phyloP scores from a whole-genome alignment of 495 filamentous ascomycete species.

The Apodospora peruviana region DNA sequence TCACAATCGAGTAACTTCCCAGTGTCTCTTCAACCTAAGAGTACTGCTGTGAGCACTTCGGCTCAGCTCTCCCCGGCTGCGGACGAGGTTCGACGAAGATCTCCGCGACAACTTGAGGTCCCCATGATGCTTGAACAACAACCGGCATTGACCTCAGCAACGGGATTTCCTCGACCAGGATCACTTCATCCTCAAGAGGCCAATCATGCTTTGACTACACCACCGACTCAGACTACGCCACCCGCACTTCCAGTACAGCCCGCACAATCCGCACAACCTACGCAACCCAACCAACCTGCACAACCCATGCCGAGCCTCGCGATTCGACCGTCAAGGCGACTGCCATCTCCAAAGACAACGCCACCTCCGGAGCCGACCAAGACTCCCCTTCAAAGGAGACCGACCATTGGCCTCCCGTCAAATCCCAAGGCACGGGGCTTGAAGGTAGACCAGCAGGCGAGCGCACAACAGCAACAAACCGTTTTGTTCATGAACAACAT shows the following conservation, averaged over 20 bases:
- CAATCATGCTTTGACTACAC: not conserved
- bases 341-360: conserved; percentile 24
- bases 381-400: conserved; percentile 39
- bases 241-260: not conserved
- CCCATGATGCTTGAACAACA: not conserved
- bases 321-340: conserved; percentile 31
- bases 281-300: not conserved
- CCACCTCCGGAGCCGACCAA: conserved; percentile 28
- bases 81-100: conserved; percentile 36
- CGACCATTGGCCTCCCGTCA: conserved; percentile 43
- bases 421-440: conserved; percentile 44
- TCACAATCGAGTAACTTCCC: conserved; percentile 12
- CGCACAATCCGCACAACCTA: not conserved
- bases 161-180: not conserved
- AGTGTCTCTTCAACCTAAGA: conserved; percentile 9
- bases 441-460: conserved; percentile 22
- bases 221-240: not conserved
- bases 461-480: conserved; percentile 34
- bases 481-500: conserved; percentile 50
- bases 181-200: not conserved
- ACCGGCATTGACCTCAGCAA: not conserved
- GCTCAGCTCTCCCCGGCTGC: conserved; percentile 41
- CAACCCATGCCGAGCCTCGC: conserved; percentile 7
- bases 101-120: conserved; percentile 25
- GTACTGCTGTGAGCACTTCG: conserved; percentile 21